These are phyloP conservation scores for Aspergillus sclerotialis DNA, from an alignment of 2,329 filamentous ascomycete genomes.

Conservation along the genomic window DNA sequence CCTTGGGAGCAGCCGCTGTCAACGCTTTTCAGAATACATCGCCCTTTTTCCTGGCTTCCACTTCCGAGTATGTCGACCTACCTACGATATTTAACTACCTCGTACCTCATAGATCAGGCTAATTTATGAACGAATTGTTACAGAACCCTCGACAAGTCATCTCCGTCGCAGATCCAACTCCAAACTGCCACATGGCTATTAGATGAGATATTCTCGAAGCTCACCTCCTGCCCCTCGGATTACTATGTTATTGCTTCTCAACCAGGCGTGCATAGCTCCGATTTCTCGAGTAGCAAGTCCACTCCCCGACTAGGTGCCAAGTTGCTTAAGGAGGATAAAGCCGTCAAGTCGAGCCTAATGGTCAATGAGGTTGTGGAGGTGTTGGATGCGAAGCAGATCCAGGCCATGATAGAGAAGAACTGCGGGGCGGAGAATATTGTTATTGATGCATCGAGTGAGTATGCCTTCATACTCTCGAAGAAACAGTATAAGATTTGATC, in stretches of 20 bases:
- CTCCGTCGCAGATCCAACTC: conserved; percentile 37
- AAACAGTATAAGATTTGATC: neutral
- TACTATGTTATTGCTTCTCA: conserved; percentile 74
- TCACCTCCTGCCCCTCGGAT: conserved; percentile 64
- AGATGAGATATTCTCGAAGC: conserved; percentile 36
- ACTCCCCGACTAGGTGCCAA: conserved; percentile 50
- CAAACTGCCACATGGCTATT: conserved; percentile 32
- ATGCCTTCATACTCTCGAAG: neutral
- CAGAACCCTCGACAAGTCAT: conserved; percentile 28
- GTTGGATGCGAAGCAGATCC: conserved; percentile 39
- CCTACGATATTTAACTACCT: neutral
- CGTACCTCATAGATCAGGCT: conserved; percentile 10
- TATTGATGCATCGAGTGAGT: conserved; percentile 39
- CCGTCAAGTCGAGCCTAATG: conserved; percentile 45
- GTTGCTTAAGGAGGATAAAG: conserved; percentile 43
- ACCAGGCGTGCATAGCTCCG: conserved; percentile 62
- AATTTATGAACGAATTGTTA: conserved; percentile 17
- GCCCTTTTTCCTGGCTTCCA: conserved; percentile 84
- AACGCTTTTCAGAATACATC: conserved; percentile 79
- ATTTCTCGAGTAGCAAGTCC: conserved; percentile 52
- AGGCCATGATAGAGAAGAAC: conserved; percentile 35
- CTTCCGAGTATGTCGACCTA: conserved; percentile 58
- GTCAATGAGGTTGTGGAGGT: conserved; percentile 49
- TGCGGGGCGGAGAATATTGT: conserved; percentile 41
- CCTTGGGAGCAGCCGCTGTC: conserved; percentile 51